A percentile compares a stretch with the other conserved stretches of the same genome.
phyloP scores from a whole-genome alignment of 352 stramenopile species.

The Globisporangium iwayamae region DNA sequence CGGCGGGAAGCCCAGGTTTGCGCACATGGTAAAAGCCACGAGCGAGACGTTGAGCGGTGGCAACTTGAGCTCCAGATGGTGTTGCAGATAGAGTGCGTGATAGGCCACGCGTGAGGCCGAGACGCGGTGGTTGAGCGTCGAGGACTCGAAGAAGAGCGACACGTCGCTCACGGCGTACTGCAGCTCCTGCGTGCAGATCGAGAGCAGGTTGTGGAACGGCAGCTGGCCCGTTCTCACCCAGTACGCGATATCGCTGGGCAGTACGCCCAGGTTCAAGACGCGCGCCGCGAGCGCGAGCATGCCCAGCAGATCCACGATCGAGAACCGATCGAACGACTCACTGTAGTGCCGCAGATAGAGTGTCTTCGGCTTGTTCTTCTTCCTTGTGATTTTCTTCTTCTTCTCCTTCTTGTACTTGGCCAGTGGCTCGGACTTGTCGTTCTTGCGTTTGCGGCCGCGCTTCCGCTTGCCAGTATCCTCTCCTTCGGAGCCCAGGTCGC shows the following conservation, averaged over 20 bases:
- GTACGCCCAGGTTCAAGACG: constrained; percentile 55
- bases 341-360: constrained; percentile 5
- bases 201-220: constrained; percentile 62
- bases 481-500: background rate
- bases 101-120: constrained; percentile 41
- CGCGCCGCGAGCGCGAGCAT: constrained; percentile 61
- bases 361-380: background rate
- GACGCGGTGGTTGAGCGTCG: constrained; percentile 32
- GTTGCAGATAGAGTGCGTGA: constrained; percentile 53
- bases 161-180: constrained; percentile 45
- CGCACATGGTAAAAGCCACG: constrained; percentile 46
- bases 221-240: constrained; percentile 62
- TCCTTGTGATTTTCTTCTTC: background rate
- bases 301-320: constrained; percentile 51
- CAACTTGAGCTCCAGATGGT: constrained; percentile 66
- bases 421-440: background rate
- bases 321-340: constrained; percentile 37
- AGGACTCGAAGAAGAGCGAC: constrained; percentile 57
- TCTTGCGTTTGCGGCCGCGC: background rate
- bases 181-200: constrained; percentile 41
- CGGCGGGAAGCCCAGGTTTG: constrained; percentile 49
- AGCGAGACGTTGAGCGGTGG: constrained; percentile 69
- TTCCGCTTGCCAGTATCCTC: background rate
- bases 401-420: background rate
- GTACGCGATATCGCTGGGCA: constrained; percentile 58